These are phyloP conservation scores for Amanita pallidorosea DNA, from an alignment of 768 basidiomycete genomes.

Conservation along the genomic window DNA sequence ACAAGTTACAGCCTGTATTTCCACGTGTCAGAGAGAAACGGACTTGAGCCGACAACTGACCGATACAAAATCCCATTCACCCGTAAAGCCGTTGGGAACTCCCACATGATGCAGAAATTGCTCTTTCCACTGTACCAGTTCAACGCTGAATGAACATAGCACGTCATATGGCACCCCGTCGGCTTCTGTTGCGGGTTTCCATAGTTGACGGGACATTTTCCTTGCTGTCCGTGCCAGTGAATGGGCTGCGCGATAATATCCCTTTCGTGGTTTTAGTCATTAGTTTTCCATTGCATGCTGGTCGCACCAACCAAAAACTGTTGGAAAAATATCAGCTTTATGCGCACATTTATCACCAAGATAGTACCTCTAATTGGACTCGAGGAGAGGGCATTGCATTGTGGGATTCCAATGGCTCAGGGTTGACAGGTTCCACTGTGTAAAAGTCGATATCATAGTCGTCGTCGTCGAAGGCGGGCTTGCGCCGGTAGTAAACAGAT, in stretches of 20 bases:
- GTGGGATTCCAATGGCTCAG: conserved; percentile 35
- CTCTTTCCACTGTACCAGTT: conserved; percentile 65
- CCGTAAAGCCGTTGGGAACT: conserved; percentile 76
- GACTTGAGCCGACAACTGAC: conserved; percentile 18
- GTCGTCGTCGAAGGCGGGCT: conserved; percentile 79
- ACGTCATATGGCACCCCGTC: conserved; percentile 68
- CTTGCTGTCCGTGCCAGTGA: conserved; percentile 78
- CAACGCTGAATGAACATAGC: conserved; percentile 43
- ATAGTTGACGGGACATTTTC: conserved; percentile 70
- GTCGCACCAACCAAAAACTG: conserved; percentile 56
- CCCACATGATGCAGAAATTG: conserved; percentile 70
- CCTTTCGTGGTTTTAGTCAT: conserved; percentile 30
- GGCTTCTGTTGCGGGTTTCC: conserved; percentile 66
- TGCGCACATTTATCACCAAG: neutral
- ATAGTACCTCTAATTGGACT: conserved; percentile 67
- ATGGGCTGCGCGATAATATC: conserved; percentile 76
- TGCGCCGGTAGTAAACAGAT: conserved; percentile 75
- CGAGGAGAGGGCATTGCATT: conserved; percentile 50
- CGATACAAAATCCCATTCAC: conserved; percentile 84
- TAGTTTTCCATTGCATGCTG: conserved; percentile 3
- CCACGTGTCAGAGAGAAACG: neutral
- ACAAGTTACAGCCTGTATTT: conserved; percentile 33
- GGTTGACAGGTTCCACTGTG: conserved; percentile 50
- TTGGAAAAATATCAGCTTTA: conserved; percentile 8
- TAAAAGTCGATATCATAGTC: conserved; percentile 89